Base-by-base conservation (phyloP, 768 basidiomycete genomes). In the Lactifluus volemus region DNA sequence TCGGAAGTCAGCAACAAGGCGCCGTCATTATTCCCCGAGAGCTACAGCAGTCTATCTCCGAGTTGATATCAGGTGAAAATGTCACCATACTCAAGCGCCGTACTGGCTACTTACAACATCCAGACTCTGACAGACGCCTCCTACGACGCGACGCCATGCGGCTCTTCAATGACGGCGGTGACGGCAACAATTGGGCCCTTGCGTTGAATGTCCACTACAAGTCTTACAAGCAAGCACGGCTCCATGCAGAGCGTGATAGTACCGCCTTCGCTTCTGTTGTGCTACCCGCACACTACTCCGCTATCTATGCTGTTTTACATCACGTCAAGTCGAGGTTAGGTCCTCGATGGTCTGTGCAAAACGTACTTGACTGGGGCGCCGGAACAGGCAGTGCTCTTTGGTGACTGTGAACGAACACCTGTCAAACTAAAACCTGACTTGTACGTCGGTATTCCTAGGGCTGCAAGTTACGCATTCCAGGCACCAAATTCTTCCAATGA, bases 281-380 rank as follows among this genome's bases (percentile, higher is more conserved):
- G n/a, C 79, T 95, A 64, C 92, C 92, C 1, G 84, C 86, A 3
- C 88, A 93, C 73, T 95, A 89, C 70, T 82, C 90, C 49, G 90
- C 85, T 2, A 87, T 93, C 53, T 78, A 75, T 52, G 76, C 86
- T n/a, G 89, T 94, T 5, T 73, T 95, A 17, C 75, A 81, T 50
- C 85, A 91, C 64, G 66, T 84, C 41, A 85, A 81, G 61, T 78
- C 74, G 51, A 77, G 92, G 57, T 66, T 92, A 41, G 85, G 81
- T n/a, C 70, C 77, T 7, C 76, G 77, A n/a, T 89, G 80, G 83
- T 72, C 73, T 36, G 75, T 83, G 56, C 75, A 84, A 30, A 79
- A 75, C 38, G 75, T 96, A 11, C 75, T 92, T 45, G 92, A 96
- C 67, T 95, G 89, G 86, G 92, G 93, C 11, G 79, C 86, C 55